Conservation (phyloP, 805 yeast genomes). For the Candida boleticola region DNA sequence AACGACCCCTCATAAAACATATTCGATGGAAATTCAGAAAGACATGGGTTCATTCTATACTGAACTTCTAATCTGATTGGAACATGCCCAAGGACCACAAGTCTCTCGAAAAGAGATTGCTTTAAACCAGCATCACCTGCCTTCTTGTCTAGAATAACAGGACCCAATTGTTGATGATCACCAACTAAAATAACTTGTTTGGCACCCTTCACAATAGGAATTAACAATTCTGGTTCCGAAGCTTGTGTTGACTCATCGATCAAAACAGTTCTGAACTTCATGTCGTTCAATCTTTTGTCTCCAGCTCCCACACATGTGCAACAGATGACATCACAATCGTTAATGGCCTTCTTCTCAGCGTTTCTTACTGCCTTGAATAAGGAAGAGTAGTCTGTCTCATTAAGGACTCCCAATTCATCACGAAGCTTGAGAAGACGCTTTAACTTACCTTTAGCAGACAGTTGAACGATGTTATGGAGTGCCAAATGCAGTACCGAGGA, state of each 20-base stretch:
- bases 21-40: constrained; percentile 85
- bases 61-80: constrained; percentile 90
- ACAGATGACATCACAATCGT: constrained; percentile 74
- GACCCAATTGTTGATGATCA: constrained; percentile 95
- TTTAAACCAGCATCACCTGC: constrained; percentile 86
- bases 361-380: constrained; percentile 41
- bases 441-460: constrained; percentile 52
- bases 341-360: constrained; percentile 50
- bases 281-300: constrained; percentile 55
- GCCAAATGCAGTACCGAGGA: constrained; percentile 56
- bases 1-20: constrained; percentile 90
- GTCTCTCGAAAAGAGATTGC: constrained; percentile 85
- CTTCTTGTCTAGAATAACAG: constrained; percentile 74
- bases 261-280: constrained; percentile 71
- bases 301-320: constrained; percentile 94
- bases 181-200: constrained; percentile 89
- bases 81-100: constrained; percentile 75
- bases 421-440: constrained; percentile 57
- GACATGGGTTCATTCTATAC: constrained; percentile 90
- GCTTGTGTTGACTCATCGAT: constrained; percentile 96
- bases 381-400: constrained; percentile 48
- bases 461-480: constrained; percentile 51
- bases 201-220: constrained; percentile 87
- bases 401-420: constrained; percentile 68
- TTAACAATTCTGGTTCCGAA: constrained; percentile 85